Evolutionary conservation across 306 rosid species (phyloP).

Genomic region (Dicorynia guianensis): DNA sequence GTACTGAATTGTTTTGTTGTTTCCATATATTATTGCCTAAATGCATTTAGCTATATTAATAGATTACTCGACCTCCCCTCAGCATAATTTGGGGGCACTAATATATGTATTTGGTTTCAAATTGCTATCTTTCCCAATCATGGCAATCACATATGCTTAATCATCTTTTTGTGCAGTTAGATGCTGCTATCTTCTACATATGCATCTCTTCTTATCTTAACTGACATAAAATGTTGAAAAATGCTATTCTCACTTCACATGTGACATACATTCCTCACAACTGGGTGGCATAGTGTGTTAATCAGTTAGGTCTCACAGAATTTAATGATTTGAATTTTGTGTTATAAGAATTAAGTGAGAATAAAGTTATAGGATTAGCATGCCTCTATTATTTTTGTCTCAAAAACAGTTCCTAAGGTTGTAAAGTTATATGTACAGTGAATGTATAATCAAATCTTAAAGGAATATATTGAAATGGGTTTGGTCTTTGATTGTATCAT

Average conservation of each 20-base stretch:
- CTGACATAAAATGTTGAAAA: not conserved
- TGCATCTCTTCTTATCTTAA: not conserved
- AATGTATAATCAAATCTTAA: slow-evolving; percentile 25
- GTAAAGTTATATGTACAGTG: not conserved
- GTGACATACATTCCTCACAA: no score
- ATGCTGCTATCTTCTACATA: slow-evolving; percentile 18
- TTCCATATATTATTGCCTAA: not conserved
- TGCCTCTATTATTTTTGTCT: no score
- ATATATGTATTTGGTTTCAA: slow-evolving; percentile 30
- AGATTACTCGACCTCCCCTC: not conserved
- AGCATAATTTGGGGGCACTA: not conserved
- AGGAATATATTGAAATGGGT: slow-evolving; percentile 26
- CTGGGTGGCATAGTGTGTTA: no score
- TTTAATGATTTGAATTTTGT: no score
- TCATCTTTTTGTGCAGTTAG: slow-evolving; percentile 15
- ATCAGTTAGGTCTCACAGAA: no score
- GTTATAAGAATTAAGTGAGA: no score
- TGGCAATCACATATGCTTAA: slow-evolving; percentile 23
- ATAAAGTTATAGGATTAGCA: no score
- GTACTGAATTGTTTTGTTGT: not conserved
- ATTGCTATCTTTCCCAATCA: slow-evolving; percentile 18
- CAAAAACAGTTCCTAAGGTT: slow-evolving; percentile 25
- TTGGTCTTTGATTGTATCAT: slow-evolving; percentile 33
- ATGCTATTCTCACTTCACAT: no score
- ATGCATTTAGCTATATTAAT: slow-evolving; percentile 14